Evolutionary conservation across 768 basidiomycete species (phyloP), one percentile per base, ranked within the genome.

Genomic region (Collybiopsis confluens): DNA sequence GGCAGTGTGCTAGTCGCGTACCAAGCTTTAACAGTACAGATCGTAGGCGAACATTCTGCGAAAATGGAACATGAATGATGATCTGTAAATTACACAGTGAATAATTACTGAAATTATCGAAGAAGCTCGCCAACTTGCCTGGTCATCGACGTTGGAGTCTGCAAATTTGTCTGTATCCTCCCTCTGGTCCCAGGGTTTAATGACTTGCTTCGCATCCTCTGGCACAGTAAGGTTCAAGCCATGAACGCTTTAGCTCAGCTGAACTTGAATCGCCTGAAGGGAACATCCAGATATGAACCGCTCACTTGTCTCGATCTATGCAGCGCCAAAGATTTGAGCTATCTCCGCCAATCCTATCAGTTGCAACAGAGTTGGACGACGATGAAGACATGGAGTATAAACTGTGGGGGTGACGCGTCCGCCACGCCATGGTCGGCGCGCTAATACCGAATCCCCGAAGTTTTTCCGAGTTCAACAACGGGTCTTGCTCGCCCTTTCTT

Each of bases 111-210:
- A 16, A n/a, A n/a, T 5, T n/a, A n/a, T 16, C 16, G 21, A 42
- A 8, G 16, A n/a, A 23, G 21, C 16, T n/a, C 13, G 13, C 8
- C 9, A 16, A 26, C 50, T 52, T 45, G 88, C 90, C 79, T 93
- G 89, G 63, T 93, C 90, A 59, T 93, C 91, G 13, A 92, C 90
- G 28, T 82, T 85, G 0, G 90, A 92, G 18, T 92, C 86, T 13
- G 82, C 83, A 56, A 72, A 92, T 58, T 73, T 76, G 2, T 68
- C 68, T 10, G 79, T 84, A 46, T 86, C 82, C 21, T 92, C 88
- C 42, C 90, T 73, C 59, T 88, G 75, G 53, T 85, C 78, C 91
- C 91, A 93, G 2, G 86, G 82, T 67, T 93, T 93, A 56, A 93
- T 86, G 35, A 91, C 67, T 13, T 72, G 79, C 58, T 81, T 84